Conservation (phyloP, 129 eudicot species). For the Apium graveolens region DNA sequence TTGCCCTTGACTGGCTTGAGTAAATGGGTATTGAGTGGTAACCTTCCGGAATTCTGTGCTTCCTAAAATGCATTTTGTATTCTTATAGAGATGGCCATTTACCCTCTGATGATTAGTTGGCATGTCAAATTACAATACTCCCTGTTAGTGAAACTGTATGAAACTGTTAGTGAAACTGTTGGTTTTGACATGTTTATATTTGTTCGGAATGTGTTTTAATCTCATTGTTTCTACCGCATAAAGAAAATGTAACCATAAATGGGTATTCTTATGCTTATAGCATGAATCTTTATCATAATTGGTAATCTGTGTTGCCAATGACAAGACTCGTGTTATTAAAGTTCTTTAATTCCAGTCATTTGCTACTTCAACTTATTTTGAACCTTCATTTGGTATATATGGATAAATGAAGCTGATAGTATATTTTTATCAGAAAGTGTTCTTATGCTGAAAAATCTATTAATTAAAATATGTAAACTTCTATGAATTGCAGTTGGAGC, state of each 20-base stretch:
- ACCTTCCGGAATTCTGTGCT: background rate
- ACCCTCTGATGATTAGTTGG: background rate
- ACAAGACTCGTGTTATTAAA: background rate
- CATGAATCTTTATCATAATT: background rate
- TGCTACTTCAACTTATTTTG: background rate
- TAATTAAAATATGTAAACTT: background rate
- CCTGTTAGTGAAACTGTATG: too few relatives aligned
- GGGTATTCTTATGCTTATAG: background rate
- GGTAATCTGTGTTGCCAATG: background rate
- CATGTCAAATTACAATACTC: background rate
- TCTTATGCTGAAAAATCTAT: background rate
- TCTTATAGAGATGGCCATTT: background rate
- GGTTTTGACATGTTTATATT: background rate
- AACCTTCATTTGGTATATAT: background rate
- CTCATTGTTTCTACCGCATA: too few relatives aligned
- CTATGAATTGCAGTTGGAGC: constrained; percentile 2
- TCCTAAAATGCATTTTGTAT: background rate
- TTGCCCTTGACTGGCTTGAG: too few relatives aligned
- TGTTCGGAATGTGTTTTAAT: background rate
- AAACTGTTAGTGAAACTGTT: too few relatives aligned
- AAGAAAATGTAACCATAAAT: background rate
- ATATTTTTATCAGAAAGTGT: background rate
- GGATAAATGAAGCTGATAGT: background rate
- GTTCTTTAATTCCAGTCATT: background rate
- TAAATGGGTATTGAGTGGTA: too few relatives aligned